Evolutionary conservation across 208 protist genomes (phyloP).

Genomic region (Trypanosoma congolense): DNA sequence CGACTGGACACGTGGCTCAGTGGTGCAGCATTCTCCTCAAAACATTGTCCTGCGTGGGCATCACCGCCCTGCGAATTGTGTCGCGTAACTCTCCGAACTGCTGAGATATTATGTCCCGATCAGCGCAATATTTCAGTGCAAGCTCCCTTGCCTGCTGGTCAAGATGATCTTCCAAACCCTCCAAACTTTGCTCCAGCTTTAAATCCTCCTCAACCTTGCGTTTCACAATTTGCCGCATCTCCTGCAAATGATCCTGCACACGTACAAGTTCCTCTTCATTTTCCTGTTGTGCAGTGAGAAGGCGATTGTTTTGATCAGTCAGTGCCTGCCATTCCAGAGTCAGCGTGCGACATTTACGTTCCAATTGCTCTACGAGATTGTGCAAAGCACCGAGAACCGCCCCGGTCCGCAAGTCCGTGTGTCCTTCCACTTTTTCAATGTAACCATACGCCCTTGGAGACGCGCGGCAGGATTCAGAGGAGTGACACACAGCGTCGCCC

Average conservation of each 20-base stretch:
- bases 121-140: slow-evolving; percentile 69
- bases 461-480: not conserved
- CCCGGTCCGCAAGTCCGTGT: slow-evolving; percentile 9
- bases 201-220: slow-evolving; percentile 72
- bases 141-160: slow-evolving; percentile 79
- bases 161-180: slow-evolving; percentile 59
- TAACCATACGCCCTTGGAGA: not conserved
- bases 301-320: slow-evolving; percentile 36
- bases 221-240: slow-evolving; percentile 69
- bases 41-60: slow-evolving; percentile 13
- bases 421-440: not conserved
- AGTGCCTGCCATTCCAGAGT: slow-evolving; percentile 48
- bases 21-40: no score
- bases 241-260: slow-evolving; percentile 55
- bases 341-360: slow-evolving; percentile 17
- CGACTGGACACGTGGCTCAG: no score
- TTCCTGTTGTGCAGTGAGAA: slow-evolving; percentile 26
- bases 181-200: slow-evolving; percentile 65
- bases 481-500: not conserved
- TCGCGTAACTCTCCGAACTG: slow-evolving; percentile 67
- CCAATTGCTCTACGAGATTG: slow-evolving; percentile 22
- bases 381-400: slow-evolving; percentile 18
- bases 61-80: slow-evolving; percentile 50
- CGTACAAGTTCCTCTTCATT: slow-evolving; percentile 35
- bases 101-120: slow-evolving; percentile 69